Conservation (phyloP, 2,329 filamentous ascomycete species). For the Paecilomyces sp. region DNA sequence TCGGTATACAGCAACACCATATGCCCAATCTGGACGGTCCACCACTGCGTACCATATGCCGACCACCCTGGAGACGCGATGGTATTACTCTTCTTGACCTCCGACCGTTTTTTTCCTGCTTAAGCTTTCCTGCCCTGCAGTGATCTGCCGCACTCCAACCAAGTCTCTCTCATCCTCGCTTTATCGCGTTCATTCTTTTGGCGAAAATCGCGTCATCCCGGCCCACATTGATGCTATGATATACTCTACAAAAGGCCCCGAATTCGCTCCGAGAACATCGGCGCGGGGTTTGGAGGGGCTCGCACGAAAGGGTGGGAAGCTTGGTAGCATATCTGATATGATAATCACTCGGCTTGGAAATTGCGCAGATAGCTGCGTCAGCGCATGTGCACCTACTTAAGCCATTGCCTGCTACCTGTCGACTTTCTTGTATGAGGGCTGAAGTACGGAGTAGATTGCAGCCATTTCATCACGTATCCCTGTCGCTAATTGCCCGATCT, state of each 20-base stretch:
- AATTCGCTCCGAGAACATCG: neutral
- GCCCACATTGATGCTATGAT: conserved; percentile 28
- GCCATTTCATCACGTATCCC: neutral
- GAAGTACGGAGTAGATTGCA: neutral
- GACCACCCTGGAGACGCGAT: neutral
- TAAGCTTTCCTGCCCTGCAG: neutral
- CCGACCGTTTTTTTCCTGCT: neutral
- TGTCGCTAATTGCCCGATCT: neutral
- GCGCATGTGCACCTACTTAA: neutral
- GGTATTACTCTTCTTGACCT: neutral
- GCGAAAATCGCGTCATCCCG: conserved; percentile 24
- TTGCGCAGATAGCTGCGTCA: neutral
- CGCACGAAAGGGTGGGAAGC: neutral
- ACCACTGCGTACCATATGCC: neutral
- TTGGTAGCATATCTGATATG: neutral
- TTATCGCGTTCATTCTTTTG: conserved; percentile 1
- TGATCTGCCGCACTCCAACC: neutral
- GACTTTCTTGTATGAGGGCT: neutral
- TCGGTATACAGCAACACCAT: neutral
- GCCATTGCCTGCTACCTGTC: neutral
- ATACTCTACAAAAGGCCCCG: neutral
- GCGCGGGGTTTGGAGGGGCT: neutral
- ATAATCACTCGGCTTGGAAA: neutral
- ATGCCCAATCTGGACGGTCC: neutral
- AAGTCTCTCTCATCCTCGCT: neutral